phyloP scores from a whole-genome alignment of 139 green algal genomes.

The Penium margaritaceum region DNA sequence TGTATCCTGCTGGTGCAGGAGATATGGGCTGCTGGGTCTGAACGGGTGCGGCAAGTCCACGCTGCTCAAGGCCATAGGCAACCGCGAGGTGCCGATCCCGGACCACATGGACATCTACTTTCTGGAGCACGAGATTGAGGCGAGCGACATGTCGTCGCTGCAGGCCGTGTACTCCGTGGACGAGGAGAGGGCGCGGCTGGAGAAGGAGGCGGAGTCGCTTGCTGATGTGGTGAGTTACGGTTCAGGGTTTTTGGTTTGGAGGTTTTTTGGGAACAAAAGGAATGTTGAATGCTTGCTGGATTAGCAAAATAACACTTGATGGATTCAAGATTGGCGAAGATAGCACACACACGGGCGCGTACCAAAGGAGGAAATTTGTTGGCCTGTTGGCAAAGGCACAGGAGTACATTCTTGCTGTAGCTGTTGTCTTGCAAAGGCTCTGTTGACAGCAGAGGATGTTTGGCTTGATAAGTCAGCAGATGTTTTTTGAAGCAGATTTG shows the following conservation, averaged over 20 bases:
- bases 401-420: no score
- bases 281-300: not conserved
- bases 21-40: slow-evolving; percentile 51
- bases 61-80: slow-evolving; percentile 57
- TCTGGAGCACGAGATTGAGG: slow-evolving; percentile 73
- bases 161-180: slow-evolving; percentile 46
- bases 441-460: no score
- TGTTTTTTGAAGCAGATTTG: no score
- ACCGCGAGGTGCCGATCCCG: slow-evolving; percentile 77
- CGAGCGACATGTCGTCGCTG: slow-evolving; percentile 72
- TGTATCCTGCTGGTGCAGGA: no score
- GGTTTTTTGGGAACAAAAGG: not conserved
- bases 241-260: not conserved
- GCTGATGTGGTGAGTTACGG: slow-evolving; percentile 16
- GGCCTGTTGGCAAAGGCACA: no score
- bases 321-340: no score
- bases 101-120: slow-evolving; percentile 89
- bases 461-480: no score
- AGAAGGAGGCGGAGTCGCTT: slow-evolving; percentile 29
- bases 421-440: no score
- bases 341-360: no score
- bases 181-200: slow-evolving; percentile 24
- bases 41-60: slow-evolving; percentile 55
- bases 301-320: no score
- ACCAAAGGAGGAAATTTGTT: no score